These are phyloP conservation scores for Solanum raphanifolium DNA, from an alignment of 257 asterid genomes.

Conservation along the genomic window DNA sequence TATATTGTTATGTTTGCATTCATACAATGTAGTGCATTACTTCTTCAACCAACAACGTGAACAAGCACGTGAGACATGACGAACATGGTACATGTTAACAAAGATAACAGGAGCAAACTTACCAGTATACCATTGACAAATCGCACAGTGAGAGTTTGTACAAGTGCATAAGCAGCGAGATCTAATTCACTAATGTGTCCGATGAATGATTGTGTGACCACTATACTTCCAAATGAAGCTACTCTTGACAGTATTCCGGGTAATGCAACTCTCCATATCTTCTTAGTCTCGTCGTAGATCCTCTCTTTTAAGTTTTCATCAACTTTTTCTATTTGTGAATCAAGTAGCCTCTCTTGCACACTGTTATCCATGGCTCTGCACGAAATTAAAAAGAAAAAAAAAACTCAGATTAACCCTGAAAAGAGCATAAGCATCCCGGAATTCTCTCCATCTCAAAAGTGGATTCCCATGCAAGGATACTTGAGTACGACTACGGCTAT, in stretches of 20 bases:
- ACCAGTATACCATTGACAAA: slow-evolving; percentile 70
- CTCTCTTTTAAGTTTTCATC: slow-evolving; percentile 34
- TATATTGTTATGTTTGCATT: not conserved
- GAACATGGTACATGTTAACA: not conserved
- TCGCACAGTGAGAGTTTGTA: slow-evolving; percentile 61
- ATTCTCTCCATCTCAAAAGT: not conserved
- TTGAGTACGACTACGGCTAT: not conserved
- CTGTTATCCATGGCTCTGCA: slow-evolving; percentile 43
- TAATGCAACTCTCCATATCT: slow-evolving; percentile 86
- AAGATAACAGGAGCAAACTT: slow-evolving; percentile 1
- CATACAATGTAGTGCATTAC: not conserved
- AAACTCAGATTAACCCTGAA: not conserved
- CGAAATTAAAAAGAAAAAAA: not conserved
- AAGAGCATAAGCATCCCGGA: not conserved
- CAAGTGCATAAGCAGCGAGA: slow-evolving; percentile 75
- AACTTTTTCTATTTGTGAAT: slow-evolving; percentile 19
- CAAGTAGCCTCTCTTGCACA: slow-evolving; percentile 36
- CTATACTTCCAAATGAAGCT: slow-evolving; percentile 49
- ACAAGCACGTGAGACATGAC: not conserved
- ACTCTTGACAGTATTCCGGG: slow-evolving; percentile 67
- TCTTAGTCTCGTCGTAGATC: slow-evolving; percentile 49
- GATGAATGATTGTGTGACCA: slow-evolving; percentile 64
- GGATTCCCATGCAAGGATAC: not conserved
- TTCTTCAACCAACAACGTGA: not conserved
- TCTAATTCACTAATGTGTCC: slow-evolving; percentile 53